Evolutionary conservation across 208 protist species (phyloP).

Genomic region (Leishmania mexicana): DNA sequence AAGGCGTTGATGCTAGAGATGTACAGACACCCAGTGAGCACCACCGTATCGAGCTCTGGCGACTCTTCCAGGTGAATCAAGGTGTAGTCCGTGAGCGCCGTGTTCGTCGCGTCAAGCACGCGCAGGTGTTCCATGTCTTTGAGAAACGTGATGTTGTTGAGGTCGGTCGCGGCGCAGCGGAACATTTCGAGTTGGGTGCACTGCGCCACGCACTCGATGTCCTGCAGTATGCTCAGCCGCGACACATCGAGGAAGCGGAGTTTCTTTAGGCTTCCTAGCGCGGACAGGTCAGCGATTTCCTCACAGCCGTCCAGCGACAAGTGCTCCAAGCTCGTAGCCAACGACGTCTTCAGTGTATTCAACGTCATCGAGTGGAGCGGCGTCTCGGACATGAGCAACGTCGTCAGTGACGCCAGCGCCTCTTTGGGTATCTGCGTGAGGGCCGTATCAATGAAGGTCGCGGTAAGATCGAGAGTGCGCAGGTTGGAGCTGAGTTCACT

Average conservation of each 20-base stretch:
- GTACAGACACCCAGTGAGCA: constrained; percentile 67
- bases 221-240: constrained; percentile 50
- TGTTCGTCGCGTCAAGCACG: constrained; percentile 67
- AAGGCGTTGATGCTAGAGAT: constrained; percentile 84
- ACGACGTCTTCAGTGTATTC: constrained; percentile 44
- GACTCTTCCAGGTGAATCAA: constrained; percentile 64
- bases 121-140: constrained; percentile 47
- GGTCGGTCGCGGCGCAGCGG: constrained; percentile 60
- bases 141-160: constrained; percentile 71
- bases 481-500: constrained; percentile 46
- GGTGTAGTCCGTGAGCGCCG: constrained; percentile 55
- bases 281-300: constrained; percentile 51
- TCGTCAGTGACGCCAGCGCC: constrained; percentile 39
- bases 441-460: constrained; percentile 58
- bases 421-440: constrained; percentile 44
- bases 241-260: constrained; percentile 83
- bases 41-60: constrained; percentile 69
- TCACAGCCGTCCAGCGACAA: constrained; percentile 69
- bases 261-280: constrained; percentile 44
- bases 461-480: constrained; percentile 58
- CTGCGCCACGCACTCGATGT: constrained; percentile 46
- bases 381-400: constrained; percentile 57
- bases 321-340: constrained; percentile 58
- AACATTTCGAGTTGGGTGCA: constrained; percentile 76
- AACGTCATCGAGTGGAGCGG: constrained; percentile 63